Percentiles rank a stretch among this genome's conserved stretches.
Evolutionary conservation across 2,329 filamentous ascomycete genomes (phyloP).

Genomic region (Ophiostoma novo-ulmi): DNA sequence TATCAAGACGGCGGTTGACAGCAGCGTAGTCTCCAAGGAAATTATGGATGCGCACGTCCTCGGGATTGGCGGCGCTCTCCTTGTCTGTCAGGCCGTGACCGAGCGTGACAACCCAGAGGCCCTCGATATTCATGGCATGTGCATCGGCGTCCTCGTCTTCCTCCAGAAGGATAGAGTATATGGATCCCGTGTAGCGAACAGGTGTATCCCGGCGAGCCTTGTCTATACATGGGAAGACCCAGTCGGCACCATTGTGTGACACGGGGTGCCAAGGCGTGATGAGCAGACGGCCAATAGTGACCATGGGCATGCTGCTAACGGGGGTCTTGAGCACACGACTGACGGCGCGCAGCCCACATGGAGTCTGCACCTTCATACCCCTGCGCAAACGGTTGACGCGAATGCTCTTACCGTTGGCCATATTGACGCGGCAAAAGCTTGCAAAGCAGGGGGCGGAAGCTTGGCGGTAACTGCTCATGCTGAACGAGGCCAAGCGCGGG

Average conservation of each 20-base stretch:
- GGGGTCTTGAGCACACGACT: constrained; percentile 48
- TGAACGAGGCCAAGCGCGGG: constrained; percentile 24
- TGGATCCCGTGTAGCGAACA: constrained; percentile 44
- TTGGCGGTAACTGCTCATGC: constrained; percentile 44
- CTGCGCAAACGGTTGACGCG: constrained; percentile 42
- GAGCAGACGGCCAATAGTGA: constrained; percentile 43
- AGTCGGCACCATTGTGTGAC: constrained; percentile 23
- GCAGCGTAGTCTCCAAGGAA: constrained; percentile 24
- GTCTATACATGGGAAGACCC: constrained; percentile 34
- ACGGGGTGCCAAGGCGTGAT: constrained; percentile 60
- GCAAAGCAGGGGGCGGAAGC: constrained; percentile 48
- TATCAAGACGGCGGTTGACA: constrained; percentile 40
- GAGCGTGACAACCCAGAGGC: constrained; percentile 52
- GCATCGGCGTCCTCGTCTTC: constrained; percentile 40
- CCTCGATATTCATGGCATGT: constrained; percentile 48
- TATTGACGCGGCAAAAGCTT: constrained; percentile 42
- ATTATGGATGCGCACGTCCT: constrained; percentile 25
- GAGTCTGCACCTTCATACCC: constrained; percentile 49
- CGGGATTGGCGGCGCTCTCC: not conserved
- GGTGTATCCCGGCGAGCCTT: constrained; percentile 26
- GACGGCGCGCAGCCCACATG: constrained; percentile 45
- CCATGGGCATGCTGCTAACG: constrained; percentile 40
- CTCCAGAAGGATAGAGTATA: constrained; percentile 56
- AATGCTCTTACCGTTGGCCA: constrained; percentile 38
- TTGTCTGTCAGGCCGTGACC: constrained; percentile 49